A percentile compares a stretch with the other conserved stretches of the same genome.
Evolutionary conservation across 805 yeast species (phyloP).

Genomic region (Kuraishia borneana): DNA sequence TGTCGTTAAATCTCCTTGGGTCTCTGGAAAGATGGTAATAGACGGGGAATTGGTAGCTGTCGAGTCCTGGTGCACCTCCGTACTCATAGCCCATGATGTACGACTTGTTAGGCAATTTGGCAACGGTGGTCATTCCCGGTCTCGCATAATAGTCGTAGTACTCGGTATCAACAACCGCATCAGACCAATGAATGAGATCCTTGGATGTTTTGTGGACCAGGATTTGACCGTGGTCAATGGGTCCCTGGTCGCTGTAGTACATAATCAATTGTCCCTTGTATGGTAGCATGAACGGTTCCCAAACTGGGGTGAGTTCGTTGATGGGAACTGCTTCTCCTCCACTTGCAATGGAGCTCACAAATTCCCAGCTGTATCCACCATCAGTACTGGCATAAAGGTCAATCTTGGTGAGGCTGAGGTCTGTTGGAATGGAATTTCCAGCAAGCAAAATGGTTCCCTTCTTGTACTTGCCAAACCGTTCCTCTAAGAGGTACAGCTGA

Average conservation of each 20-base stretch:
- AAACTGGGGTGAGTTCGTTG: background rate
- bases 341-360: background rate
- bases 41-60: background rate
- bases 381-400: background rate
- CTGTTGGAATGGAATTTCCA: conserved; percentile 1
- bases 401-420: background rate
- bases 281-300: background rate
- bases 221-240: background rate
- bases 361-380: background rate
- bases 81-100: conserved; percentile 1
- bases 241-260: background rate
- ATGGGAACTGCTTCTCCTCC: background rate
- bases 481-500: background rate
- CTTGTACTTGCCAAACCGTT: background rate
- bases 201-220: background rate
- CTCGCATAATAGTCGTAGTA: conserved; percentile 1
- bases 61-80: background rate
- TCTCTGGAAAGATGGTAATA: background rate
- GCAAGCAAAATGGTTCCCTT: background rate
- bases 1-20: background rate
- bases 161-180: background rate
- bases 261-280: background rate
- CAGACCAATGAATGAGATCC: background rate
- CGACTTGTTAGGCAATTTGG: background rate
- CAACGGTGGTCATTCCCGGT: background rate